Conservation (phyloP, 2,329 filamentous ascomycete species). For the Fonsecaea pugnacius region DNA sequence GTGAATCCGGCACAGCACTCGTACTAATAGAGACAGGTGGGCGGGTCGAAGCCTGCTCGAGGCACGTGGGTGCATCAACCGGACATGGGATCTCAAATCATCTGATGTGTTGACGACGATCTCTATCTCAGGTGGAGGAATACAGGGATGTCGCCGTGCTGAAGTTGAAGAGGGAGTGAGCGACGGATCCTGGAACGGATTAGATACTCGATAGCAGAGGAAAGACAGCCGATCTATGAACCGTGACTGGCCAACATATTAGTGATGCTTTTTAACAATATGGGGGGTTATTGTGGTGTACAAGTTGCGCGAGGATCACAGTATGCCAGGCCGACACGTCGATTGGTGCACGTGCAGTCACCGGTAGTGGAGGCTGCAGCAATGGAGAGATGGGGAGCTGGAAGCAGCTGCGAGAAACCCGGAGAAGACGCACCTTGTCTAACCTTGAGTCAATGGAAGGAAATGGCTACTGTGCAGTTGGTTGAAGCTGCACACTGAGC, state of each 20-base stretch:
- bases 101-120: slow-evolving; percentile 19
- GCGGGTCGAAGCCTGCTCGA: slow-evolving; percentile 16
- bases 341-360: slow-evolving; percentile 27
- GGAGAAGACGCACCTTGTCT: slow-evolving; percentile 8
- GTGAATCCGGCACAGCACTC: neutral
- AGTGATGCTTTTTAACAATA: slow-evolving; percentile 7
- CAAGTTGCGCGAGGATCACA: neutral
- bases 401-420: slow-evolving; percentile 9
- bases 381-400: slow-evolving; percentile 1
- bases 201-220: slow-evolving; percentile 13
- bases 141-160: neutral
- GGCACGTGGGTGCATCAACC: slow-evolving; percentile 25
- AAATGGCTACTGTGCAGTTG: neutral
- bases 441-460: slow-evolving; percentile 2
- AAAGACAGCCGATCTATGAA: slow-evolving; percentile 6
- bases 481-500: slow-evolving; percentile 2
- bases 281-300: slow-evolving; percentile 13
- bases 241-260: neutral
- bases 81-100: slow-evolving; percentile 16
- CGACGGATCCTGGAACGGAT: neutral
- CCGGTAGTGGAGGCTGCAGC: slow-evolving; percentile 1
- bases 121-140: slow-evolving; percentile 12
- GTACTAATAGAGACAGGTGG: slow-evolving; percentile 12
- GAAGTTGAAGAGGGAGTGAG: neutral
- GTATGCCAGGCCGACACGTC: slow-evolving; percentile 24